Conservation (phyloP, 768 basidiomycete genomes). For the Dacryopinax spathularia region DNA sequence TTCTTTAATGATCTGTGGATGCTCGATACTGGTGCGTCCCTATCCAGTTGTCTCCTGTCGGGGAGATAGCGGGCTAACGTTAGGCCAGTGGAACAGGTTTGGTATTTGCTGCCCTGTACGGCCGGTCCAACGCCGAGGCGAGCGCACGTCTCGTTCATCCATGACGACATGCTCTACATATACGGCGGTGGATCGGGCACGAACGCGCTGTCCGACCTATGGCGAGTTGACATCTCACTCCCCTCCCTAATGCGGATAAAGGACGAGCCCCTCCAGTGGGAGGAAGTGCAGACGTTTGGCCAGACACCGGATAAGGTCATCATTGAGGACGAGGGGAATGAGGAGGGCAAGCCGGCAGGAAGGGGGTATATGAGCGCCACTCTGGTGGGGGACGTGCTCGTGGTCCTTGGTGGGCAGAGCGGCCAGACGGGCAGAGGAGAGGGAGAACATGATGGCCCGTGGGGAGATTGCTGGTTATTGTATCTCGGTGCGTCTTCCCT, state of each 20-base stretch:
- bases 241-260: neutral
- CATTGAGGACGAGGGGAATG: neutral
- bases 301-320: conserved; percentile 26
- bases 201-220: conserved; percentile 79
- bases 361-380: conserved; percentile 89
- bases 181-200: conserved; percentile 92
- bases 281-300: conserved; percentile 35
- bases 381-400: conserved; percentile 69
- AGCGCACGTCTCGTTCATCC: conserved; percentile 73
- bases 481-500: conserved; percentile 56
- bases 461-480: conserved; percentile 41
- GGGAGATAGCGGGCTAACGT: neutral
- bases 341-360: conserved; percentile 20
- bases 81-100: neutral
- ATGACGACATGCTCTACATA: conserved; percentile 58
- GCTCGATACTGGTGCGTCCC: conserved; percentile 51
- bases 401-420: conserved; percentile 83
- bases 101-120: neutral
- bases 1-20: conserved; percentile 78
- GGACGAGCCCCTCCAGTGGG: conserved; percentile 39
- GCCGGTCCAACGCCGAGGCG: conserved; percentile 48
- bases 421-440: too few relatives aligned
- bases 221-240: conserved; percentile 55
- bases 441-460: conserved; percentile 62
- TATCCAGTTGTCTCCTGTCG: neutral